Percentiles rank a stretch among this genome's conserved stretches.
Conservation (phyloP, 768 basidiomycete genomes). For the Harrya chromipes region DNA sequence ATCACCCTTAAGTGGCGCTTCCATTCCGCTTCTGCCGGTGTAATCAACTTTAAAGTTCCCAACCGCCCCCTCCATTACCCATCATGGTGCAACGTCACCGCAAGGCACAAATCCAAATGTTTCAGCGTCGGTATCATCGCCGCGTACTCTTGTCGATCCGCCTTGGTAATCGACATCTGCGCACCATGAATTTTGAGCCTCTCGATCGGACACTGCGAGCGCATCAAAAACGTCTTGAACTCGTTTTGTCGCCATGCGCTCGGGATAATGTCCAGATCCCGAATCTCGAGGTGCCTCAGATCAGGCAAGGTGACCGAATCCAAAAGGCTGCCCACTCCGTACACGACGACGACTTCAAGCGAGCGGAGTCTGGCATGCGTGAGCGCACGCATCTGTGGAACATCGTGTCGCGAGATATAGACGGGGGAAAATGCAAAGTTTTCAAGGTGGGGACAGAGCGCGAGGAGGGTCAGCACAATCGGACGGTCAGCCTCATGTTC, state of each 20-base stretch:
- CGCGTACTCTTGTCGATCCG: conserved; percentile 10
- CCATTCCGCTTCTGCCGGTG: too few species aligned
- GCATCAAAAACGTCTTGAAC: conserved; percentile 17
- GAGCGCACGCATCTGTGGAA: background rate
- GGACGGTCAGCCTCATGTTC: background rate
- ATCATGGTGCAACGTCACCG: conserved; percentile 5
- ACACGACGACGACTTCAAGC: conserved; percentile 9
- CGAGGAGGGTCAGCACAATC: conserved; percentile 12
- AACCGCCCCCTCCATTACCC: background rate
- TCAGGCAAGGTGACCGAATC: conserved; percentile 14
- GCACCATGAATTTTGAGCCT: conserved; percentile 12
- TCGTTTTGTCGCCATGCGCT: conserved; percentile 10
- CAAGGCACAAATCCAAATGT: conserved; percentile 12
- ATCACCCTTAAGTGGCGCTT: too few species aligned
- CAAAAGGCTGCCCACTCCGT: conserved; percentile 5
- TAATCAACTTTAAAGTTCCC: too few species aligned
- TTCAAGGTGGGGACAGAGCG: conserved; percentile 20
- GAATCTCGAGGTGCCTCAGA: conserved; percentile 8
- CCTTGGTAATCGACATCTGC: conserved; percentile 12
- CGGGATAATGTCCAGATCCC: conserved; percentile 17
- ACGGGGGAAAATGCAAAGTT: conserved; percentile 7
- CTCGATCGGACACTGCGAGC: conserved; percentile 22
- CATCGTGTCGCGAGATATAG: background rate
- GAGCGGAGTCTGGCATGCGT: conserved; percentile 11
- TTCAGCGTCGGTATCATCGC: conserved; percentile 19